These are phyloP conservation scores for Cadophora sp. DNA, from an alignment of 2,329 filamentous ascomycete species.

Conservation along the genomic window DNA sequence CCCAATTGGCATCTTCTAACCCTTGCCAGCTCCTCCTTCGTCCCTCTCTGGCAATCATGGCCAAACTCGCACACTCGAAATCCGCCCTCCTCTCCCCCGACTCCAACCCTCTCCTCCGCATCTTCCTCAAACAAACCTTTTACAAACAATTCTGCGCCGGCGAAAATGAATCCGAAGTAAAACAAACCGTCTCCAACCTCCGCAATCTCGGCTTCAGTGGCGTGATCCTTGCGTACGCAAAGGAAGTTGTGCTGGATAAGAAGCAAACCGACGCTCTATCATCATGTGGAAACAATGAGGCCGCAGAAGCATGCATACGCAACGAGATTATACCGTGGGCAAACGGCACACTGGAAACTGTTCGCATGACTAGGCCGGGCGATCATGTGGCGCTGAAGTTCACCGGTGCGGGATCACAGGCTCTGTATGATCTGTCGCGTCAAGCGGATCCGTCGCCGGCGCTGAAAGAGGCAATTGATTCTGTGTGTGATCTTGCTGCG, in stretches of 20 bases:
- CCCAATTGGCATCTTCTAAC: conserved; percentile 32
- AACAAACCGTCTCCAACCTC: conserved; percentile 66
- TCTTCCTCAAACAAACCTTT: conserved; percentile 79
- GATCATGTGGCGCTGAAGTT: conserved; percentile 69
- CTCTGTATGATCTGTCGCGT: conserved; percentile 69
- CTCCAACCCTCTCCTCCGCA: conserved; percentile 73
- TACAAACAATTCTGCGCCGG: conserved; percentile 93
- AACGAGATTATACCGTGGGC: conserved; percentile 75
- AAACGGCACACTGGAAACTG: conserved; percentile 75
- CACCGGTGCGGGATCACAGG: conserved; percentile 80
- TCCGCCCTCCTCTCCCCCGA: conserved; percentile 75
- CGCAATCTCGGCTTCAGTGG: conserved; percentile 81
- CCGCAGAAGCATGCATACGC: conserved; percentile 55
- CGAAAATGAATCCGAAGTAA: conserved; percentile 73
- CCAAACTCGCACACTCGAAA: conserved; percentile 71
- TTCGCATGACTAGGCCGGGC: conserved; percentile 58
- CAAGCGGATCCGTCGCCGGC: conserved; percentile 66
- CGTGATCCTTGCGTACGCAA: conserved; percentile 84
- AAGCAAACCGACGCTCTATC: conserved; percentile 55
- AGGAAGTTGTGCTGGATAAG: conserved; percentile 76
- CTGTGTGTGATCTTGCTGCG: conserved; percentile 76
- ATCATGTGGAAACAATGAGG: conserved; percentile 53
- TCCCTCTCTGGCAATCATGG: conserved; percentile 73
- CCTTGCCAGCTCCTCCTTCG: conserved; percentile 61
- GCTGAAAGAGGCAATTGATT: conserved; percentile 73